These are phyloP conservation scores for Jackrogersella multiformis DNA, from an alignment of 495 filamentous ascomycete species.

Conservation along the genomic window DNA sequence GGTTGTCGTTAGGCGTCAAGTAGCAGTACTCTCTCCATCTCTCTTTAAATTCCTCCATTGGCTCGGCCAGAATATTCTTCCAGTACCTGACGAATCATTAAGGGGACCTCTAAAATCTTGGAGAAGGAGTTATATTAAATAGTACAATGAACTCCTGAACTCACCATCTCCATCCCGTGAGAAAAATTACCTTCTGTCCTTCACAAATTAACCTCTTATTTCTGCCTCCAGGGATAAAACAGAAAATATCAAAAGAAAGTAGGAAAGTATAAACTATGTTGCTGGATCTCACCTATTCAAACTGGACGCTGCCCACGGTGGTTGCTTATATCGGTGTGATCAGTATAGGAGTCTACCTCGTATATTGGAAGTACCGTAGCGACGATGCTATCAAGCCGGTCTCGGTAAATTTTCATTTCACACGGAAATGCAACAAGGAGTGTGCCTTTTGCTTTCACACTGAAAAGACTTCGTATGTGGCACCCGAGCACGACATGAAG, in stretches of 20 bases:
- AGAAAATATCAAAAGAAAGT: neutral
- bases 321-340: neutral
- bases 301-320: neutral
- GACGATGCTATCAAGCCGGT: conserved; percentile 38
- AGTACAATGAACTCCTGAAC: neutral
- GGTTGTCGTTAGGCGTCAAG: too few species aligned
- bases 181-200: neutral
- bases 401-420: conserved; percentile 62
- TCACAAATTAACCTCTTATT: neutral
- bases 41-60: too few species aligned
- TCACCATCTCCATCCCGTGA: neutral
- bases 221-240: neutral
- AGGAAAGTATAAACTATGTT: neutral
- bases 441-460: conserved; percentile 70
- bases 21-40: too few species aligned
- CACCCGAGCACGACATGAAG: conserved; percentile 51
- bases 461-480: conserved; percentile 56
- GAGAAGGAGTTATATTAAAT: neutral
- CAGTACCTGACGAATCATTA: too few species aligned
- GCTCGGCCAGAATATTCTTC: too few species aligned
- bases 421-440: conserved; percentile 60
- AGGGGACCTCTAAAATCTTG: too few species aligned
- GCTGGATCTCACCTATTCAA: neutral
- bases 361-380: neutral
- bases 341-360: neutral